These are phyloP conservation scores for Saccharomycopsis fermentans DNA, from an alignment of 805 yeast genomes.

Conservation along the genomic window DNA sequence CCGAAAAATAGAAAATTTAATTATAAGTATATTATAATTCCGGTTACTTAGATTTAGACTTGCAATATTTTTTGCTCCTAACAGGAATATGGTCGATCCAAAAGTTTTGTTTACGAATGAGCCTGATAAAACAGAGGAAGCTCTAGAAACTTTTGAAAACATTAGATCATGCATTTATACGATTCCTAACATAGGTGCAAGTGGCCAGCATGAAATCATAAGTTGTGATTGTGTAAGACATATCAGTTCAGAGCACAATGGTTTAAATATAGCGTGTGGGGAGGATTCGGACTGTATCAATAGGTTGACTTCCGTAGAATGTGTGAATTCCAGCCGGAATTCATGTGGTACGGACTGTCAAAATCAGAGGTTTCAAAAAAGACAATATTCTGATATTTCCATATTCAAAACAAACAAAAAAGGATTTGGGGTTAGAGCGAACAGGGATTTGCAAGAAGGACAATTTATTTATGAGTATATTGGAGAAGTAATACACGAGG, in stretches of 20 bases:
- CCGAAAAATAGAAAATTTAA: too few species aligned
- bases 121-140: slow-evolving; percentile 60
- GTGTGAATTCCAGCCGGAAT: slow-evolving; percentile 56
- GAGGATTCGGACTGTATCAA: slow-evolving; percentile 86
- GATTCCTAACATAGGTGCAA: slow-evolving; percentile 56
- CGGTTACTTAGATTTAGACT: too few species aligned
- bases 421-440: slow-evolving; percentile 85
- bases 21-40: too few species aligned
- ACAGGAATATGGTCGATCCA: not conserved
- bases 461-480: slow-evolving; percentile 84
- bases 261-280: slow-evolving; percentile 59
- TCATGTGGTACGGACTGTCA: slow-evolving; percentile 70
- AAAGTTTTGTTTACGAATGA: slow-evolving; percentile 23
- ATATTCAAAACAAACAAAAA: slow-evolving; percentile 76
- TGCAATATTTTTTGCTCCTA: not conserved
- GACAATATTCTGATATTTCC: slow-evolving; percentile 63
- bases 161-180: slow-evolving; percentile 55
- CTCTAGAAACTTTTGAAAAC: slow-evolving; percentile 44
- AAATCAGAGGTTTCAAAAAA: slow-evolving; percentile 80
- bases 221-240: slow-evolving; percentile 77
- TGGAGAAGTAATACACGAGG: slow-evolving; percentile 87
- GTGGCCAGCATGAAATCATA: slow-evolving; percentile 70
- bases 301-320: slow-evolving; percentile 84
- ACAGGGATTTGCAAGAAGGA: slow-evolving; percentile 43
- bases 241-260: slow-evolving; percentile 26